Evolutionary conservation across 306 rosid species (phyloP).

Genomic region (Dryas octopetala): DNA sequence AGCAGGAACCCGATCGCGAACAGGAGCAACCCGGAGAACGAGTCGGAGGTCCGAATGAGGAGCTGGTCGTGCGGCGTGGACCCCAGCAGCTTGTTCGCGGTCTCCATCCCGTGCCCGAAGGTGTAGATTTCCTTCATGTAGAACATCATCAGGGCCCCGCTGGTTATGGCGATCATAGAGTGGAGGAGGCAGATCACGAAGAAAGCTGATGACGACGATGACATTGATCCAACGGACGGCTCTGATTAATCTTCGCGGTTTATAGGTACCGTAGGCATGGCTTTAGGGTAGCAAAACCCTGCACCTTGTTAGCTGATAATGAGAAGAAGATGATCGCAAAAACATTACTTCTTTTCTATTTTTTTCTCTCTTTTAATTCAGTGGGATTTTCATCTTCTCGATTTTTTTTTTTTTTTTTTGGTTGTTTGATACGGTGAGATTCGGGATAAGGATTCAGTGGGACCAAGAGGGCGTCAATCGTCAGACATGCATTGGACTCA

Average conservation of each 20-base stretch:
- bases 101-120: conserved; percentile 70
- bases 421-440: background rate
- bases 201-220: conserved; percentile 58
- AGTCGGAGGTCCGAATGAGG: conserved; percentile 84
- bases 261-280: conserved; percentile 11
- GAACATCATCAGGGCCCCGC: conserved; percentile 91
- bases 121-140: conserved; percentile 83
- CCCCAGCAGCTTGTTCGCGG: conserved; percentile 74
- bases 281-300: conserved; percentile 30
- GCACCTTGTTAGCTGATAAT: background rate
- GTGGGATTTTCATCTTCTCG: background rate
- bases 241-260: background rate
- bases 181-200: conserved; percentile 78
- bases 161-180: conserved; percentile 56
- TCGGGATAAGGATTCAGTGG: conserved; percentile 29
- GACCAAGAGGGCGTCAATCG: background rate
- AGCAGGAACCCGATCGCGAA: conserved; percentile 78
- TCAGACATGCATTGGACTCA: background rate
- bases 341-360: background rate
- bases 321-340: background rate
- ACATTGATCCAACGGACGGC: conserved; percentile 17
- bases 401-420: too few relatives aligned
- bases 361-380: background rate
- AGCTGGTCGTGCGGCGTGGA: conserved; percentile 95
- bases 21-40: conserved; percentile 83